phyloP scores from a whole-genome alignment of 768 basidiomycete genomes.

The Leccinum subtestaceum region DNA sequence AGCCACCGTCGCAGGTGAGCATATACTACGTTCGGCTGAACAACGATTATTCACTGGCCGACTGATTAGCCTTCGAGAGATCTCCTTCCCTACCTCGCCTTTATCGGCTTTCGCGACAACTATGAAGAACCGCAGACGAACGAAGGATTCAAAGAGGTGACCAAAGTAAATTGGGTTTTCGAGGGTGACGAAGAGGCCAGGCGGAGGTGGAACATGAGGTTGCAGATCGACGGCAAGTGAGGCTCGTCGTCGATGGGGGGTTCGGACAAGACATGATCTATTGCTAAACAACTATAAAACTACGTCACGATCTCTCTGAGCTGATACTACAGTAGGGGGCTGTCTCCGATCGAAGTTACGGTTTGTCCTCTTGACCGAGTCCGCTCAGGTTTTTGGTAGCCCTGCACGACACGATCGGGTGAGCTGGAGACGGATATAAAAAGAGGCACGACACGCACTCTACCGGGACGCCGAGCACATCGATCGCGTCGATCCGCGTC shows the following conservation, averaged over 20 bases:
- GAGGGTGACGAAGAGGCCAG: slow-evolving; percentile 72
- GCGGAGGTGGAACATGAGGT: slow-evolving; percentile 79
- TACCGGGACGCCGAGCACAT: slow-evolving; percentile 57
- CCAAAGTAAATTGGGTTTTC: slow-evolving; percentile 77
- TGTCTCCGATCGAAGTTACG: slow-evolving; percentile 7
- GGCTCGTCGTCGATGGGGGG: not conserved
- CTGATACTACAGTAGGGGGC: not conserved
- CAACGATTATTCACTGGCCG: not conserved
- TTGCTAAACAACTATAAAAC: slow-evolving; percentile 2
- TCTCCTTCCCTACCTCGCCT: slow-evolving; percentile 57
- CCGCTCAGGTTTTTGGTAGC: slow-evolving; percentile 40
- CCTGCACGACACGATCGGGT: slow-evolving; percentile 17
- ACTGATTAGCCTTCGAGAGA: slow-evolving; percentile 44
- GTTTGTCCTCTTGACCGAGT: slow-evolving; percentile 33
- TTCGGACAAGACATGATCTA: slow-evolving; percentile 4
- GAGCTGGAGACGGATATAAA: slow-evolving; percentile 2
- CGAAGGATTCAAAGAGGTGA: slow-evolving; percentile 81
- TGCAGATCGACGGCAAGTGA: slow-evolving; percentile 74
- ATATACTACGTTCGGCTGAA: not conserved
- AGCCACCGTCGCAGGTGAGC: slow-evolving; percentile 39
- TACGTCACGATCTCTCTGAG: not conserved
- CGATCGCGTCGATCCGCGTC: slow-evolving; percentile 66
- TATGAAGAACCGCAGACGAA: slow-evolving; percentile 62
- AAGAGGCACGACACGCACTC: slow-evolving; percentile 42
- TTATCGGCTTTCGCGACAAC: slow-evolving; percentile 52